Evolutionary conservation across 1,284 basidiomycete genomes (phyloP).

Genomic region (Papiliotrema terrestris): DNA sequence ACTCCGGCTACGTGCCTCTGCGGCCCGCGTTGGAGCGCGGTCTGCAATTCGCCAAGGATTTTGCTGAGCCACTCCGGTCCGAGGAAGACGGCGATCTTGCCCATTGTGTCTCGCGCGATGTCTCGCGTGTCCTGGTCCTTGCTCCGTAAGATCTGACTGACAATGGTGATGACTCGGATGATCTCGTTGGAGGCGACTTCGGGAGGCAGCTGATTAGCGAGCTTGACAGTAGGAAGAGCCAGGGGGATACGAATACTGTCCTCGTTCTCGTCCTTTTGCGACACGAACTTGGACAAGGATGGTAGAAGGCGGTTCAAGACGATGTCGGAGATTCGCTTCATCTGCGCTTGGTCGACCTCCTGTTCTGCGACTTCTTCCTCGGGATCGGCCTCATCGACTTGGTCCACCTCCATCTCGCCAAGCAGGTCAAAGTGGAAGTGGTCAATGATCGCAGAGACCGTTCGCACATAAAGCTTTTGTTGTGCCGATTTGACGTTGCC

Average conservation of each 20-base stretch:
- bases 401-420: conserved; percentile 13
- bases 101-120: conserved; percentile 76
- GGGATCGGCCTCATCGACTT: conserved; percentile 20
- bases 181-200: conserved; percentile 68
- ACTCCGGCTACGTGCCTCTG: conserved; percentile 91
- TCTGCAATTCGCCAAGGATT: conserved; percentile 75
- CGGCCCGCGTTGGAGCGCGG: conserved; percentile 81
- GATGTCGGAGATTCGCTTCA: conserved; percentile 62
- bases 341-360: conserved; percentile 38
- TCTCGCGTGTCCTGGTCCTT: conserved; percentile 93
- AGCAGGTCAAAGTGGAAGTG: conserved; percentile 83
- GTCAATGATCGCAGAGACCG: conserved; percentile 80
- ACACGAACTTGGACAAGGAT: conserved; percentile 68
- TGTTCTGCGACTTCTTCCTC: conserved; percentile 30
- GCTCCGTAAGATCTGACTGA: conserved; percentile 84
- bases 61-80: conserved; percentile 71
- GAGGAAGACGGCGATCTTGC: conserved; percentile 72
- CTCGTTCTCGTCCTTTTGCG: conserved; percentile 78
- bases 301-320: conserved; percentile 75
- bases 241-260: conserved; percentile 83
- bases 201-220: conserved; percentile 78
- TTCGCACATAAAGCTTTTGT: conserved; percentile 80
- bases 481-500: conserved; percentile 67
- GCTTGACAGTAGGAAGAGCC: conserved; percentile 78
- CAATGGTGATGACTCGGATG: conserved; percentile 71